Conservation (phyloP, 352 stramenopile species). For the Lagenidium sp. region DNA sequence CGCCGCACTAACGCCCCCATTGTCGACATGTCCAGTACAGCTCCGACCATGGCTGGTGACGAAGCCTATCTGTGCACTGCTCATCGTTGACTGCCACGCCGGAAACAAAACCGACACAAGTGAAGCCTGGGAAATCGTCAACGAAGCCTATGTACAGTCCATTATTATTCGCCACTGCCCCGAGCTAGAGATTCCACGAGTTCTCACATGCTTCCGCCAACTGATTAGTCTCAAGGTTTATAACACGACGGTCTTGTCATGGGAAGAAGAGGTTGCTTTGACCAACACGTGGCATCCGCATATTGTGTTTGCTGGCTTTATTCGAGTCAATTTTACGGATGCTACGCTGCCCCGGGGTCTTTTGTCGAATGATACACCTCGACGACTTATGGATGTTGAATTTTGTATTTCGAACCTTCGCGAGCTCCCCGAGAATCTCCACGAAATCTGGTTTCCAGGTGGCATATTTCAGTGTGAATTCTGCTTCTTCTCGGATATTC, state of each 20-base stretch:
- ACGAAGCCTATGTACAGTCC: slow-evolving; percentile 10
- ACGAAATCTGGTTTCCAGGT: slow-evolving; percentile 2
- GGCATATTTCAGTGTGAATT: slow-evolving; percentile 1
- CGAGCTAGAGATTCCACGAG: slow-evolving; percentile 11
- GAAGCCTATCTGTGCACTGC: slow-evolving; percentile 16
- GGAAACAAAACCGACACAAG: slow-evolving; percentile 6
- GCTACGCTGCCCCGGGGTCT: slow-evolving; percentile 4
- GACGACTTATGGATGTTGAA: slow-evolving; percentile 4
- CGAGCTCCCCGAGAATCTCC: slow-evolving; percentile 5
- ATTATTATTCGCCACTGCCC: slow-evolving; percentile 21
- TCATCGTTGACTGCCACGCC: slow-evolving; percentile 17
- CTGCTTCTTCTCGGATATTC: slow-evolving; percentile 1
- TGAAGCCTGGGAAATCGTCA: slow-evolving; percentile 8
- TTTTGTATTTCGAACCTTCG: slow-evolving; percentile 9
- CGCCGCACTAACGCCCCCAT: slow-evolving; percentile 3
- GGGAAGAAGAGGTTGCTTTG: slow-evolving; percentile 15
- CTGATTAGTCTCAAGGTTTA: slow-evolving; percentile 21
- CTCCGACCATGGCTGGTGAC: slow-evolving; percentile 13
- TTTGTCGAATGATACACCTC: slow-evolving; percentile 1
- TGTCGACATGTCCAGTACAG: slow-evolving; percentile 14
- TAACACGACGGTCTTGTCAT: slow-evolving; percentile 22
- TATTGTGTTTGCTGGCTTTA: slow-evolving; percentile 10
- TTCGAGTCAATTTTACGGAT: slow-evolving; percentile 14
- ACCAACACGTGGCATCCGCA: slow-evolving; percentile 16
- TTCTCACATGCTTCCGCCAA: slow-evolving; percentile 14